Evolutionary conservation across 805 yeast species (phyloP), one percentile per base, ranked within the genome.

Genomic region (Yarrowia sp.): DNA sequence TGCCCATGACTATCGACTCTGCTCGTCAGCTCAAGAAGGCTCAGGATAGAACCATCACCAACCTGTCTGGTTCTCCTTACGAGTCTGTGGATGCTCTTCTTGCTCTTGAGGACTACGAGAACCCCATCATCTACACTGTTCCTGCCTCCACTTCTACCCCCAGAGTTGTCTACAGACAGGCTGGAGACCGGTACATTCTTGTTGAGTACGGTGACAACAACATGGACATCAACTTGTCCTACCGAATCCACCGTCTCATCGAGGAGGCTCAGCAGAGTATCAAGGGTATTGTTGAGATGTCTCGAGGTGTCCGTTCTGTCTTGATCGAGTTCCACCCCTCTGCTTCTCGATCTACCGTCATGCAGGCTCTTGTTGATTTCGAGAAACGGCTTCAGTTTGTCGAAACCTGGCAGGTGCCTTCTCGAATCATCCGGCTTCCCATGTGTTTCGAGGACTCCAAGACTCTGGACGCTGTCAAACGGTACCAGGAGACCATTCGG

Each of bases 261-360:
- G 89, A 87, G 68, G 81, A 85, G 81, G 96, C 90, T 45, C 80
- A 79, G 31, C 83, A 86, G 69, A 80, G 84, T 66, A 87, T 96
- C 33, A 67, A 68, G 41, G 98, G 98, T 65, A 87, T 93, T 66
- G 84, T 90, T 66, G 98, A 95, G 77, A 90, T 95, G 97, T 91
- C 97, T 1, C 96, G 90, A 70, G 98, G 98, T 79, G 98, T 95
- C 36, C 83, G 98, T 73, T 92, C 98, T 5, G 97, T 95, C 36
- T 82, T 93, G 74, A 84, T 93, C 73, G 97, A 93, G 76, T 95
- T 79, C 74, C 87, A 90, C 74, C 90, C 88, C 53, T 72, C 77
- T 43, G 81, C 89, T 43, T 73, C 84, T 18, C 98, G 93, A 78
- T 69, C 77, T 43, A 78, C 80, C 9, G 77, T 93, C 53, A 75